Evolutionary conservation across 495 filamentous ascomycete species (phyloP).

Genomic region (Podospora tetraspora): DNA sequence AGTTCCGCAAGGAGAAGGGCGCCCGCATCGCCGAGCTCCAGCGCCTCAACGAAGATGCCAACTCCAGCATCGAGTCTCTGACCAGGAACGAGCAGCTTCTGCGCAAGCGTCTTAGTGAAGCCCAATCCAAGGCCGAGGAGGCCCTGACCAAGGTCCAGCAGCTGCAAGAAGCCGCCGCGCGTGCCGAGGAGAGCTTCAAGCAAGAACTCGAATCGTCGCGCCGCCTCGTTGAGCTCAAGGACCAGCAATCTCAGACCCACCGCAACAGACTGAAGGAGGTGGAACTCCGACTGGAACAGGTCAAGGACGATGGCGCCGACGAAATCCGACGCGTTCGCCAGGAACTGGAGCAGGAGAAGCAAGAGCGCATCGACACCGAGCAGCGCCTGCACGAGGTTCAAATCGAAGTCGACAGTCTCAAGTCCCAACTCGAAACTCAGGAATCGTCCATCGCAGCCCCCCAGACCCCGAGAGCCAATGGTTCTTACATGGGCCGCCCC

Average conservation of each 20-base stretch:
- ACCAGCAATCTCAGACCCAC: conserved; percentile 74
- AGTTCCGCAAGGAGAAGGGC: conserved; percentile 91
- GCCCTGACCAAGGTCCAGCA: conserved; percentile 73
- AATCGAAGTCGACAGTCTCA: conserved; percentile 60
- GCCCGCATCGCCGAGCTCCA: conserved; percentile 80
- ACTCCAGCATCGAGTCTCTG: conserved; percentile 65
- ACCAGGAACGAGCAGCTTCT: conserved; percentile 73
- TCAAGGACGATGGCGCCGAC: conserved; percentile 73
- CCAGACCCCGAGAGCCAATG: conserved; percentile 56
- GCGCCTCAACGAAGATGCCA: conserved; percentile 78
- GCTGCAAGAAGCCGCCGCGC: conserved; percentile 73
- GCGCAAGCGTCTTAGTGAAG: conserved; percentile 72
- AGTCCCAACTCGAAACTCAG: conserved; percentile 33
- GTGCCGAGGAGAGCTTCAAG: conserved; percentile 72
- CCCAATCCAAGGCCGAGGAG: conserved; percentile 81
- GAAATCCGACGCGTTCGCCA: conserved; percentile 73
- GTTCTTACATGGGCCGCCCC: conserved; percentile 40
- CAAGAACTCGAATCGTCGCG: conserved; percentile 74
- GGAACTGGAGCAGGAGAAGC: conserved; percentile 74
- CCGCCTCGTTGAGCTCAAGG: conserved; percentile 78
- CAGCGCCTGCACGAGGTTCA: conserved; percentile 70
- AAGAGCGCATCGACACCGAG: conserved; percentile 65
- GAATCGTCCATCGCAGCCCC: conserved; percentile 39
- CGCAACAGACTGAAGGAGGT: conserved; percentile 77
- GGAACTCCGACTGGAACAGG: conserved; percentile 66